phyloP scores from a whole-genome alignment of 2,329 filamentous ascomycete species.

The Huntiella decipiens region DNA sequence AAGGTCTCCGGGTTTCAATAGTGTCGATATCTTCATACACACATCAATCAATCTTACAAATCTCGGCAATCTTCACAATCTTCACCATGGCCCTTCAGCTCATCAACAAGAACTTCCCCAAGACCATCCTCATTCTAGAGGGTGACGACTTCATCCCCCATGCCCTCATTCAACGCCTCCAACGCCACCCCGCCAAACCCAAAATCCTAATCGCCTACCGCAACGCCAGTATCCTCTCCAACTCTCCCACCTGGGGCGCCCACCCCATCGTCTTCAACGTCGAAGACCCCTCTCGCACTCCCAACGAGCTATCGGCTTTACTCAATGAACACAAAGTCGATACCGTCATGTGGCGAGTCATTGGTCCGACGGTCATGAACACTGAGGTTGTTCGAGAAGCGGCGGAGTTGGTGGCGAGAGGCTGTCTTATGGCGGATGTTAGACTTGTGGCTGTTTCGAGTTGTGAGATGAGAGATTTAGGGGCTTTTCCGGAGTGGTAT shows the following conservation, averaged over 20 bases:
- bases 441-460: constrained; percentile 28
- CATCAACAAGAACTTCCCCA: too few species aligned
- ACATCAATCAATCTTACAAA: too few species aligned
- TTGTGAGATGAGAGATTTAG: constrained; percentile 23
- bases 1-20: too few species aligned
- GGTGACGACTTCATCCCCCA: constrained; percentile 7
- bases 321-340: constrained; percentile 19
- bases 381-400: constrained; percentile 24
- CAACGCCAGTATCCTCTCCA: constrained; percentile 16
- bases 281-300: constrained; percentile 17
- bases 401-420: constrained; percentile 23
- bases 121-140: too few species aligned
- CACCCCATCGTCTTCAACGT: constrained; percentile 25
- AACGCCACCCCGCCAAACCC: constrained; percentile 9
- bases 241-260: constrained; percentile 21
- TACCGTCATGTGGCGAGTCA: constrained; percentile 18
- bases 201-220: constrained; percentile 9
- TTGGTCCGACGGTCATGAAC: constrained; percentile 21
- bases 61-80: too few species aligned
- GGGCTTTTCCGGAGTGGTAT: constrained; percentile 23
- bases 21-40: too few species aligned
- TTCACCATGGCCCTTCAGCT: too few species aligned
- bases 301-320: constrained; percentile 20
- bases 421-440: too few species aligned
- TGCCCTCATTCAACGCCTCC: constrained; percentile 12